phyloP scores from a whole-genome alignment of 1,139 yeast species.

The Yamadazyma friedrichii region DNA sequence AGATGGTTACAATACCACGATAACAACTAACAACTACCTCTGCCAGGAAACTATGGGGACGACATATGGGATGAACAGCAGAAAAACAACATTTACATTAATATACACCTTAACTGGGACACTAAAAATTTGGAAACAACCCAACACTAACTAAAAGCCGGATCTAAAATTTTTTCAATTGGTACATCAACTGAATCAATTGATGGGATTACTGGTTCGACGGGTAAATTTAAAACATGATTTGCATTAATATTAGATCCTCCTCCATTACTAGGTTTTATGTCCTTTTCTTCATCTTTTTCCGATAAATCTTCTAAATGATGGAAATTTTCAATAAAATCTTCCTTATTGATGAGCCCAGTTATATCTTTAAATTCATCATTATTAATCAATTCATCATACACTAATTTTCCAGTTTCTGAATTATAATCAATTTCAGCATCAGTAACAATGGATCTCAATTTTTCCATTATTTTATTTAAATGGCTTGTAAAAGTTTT shows the following conservation, averaged over 20 bases:
- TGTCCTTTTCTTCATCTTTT: constrained; percentile 8
- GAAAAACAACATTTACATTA: background rate
- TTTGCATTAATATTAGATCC: background rate
- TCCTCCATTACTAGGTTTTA: constrained; percentile 1
- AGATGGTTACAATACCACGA: too few relatives aligned
- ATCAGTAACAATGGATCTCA: constrained; percentile 19
- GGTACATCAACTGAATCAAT: constrained; percentile 1
- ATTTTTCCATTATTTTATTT: constrained; percentile 17
- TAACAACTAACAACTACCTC: too few relatives aligned
- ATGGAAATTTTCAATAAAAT: constrained; percentile 31
- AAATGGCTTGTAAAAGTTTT: constrained; percentile 15
- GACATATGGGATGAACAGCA: too few relatives aligned
- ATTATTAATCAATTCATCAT: constrained; percentile 23
- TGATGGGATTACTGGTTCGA: background rate
- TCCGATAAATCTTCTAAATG: constrained; percentile 23
- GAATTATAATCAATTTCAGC: constrained; percentile 22
- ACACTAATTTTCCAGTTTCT: constrained; percentile 27
- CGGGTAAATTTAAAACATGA: background rate
- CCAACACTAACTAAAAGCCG: constrained; percentile 5
- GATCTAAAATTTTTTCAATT: constrained; percentile 9
- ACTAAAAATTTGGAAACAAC: too few relatives aligned
- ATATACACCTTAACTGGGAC: background rate
- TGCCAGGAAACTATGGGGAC: too few relatives aligned
- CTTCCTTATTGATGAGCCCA: constrained; percentile 24
- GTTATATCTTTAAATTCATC: constrained; percentile 23